Conservation (phyloP, 148 eudicot genomes). For the Amaranthus palmeri region DNA sequence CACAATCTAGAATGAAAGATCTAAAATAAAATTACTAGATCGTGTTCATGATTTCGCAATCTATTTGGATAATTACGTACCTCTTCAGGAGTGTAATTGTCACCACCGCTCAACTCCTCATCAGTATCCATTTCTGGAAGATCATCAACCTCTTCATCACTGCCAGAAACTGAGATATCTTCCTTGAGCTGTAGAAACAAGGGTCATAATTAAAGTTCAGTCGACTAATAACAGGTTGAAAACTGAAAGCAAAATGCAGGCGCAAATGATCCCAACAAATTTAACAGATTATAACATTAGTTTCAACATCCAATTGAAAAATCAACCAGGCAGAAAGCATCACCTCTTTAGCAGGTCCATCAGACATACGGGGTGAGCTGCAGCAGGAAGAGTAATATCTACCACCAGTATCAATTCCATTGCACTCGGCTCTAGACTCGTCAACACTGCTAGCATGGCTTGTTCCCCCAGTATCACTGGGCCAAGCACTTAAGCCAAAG, state of each 20-base stretch:
- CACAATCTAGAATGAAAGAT: neutral
- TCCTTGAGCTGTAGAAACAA: constrained; percentile 57
- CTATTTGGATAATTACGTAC: constrained; percentile 30
- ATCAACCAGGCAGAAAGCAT: neutral
- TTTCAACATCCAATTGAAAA: neutral
- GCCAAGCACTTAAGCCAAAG: constrained; percentile 98
- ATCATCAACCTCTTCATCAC: constrained; percentile 92
- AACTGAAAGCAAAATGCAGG: neutral
- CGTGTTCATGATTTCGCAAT: neutral
- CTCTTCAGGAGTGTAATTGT: constrained; percentile 63
- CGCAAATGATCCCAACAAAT: neutral
- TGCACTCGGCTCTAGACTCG: constrained; percentile 62
- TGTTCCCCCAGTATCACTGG: constrained; percentile 71
- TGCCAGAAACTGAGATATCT: constrained; percentile 74
- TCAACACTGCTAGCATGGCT: constrained; percentile 86
- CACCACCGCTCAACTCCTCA: constrained; percentile 69
- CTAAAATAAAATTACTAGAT: neutral
- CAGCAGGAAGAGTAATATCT: constrained; percentile 72
- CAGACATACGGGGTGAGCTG: constrained; percentile 71
- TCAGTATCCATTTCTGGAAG: constrained; percentile 68
- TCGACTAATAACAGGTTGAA: no score
- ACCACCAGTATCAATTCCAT: constrained; percentile 62
- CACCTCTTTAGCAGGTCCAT: constrained; percentile 90
- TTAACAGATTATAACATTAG: neutral
- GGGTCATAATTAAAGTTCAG: neutral